Percentiles rank a stretch among this genome's conserved stretches.
Evolutionary conservation across 495 filamentous ascomycete genomes (phyloP).

Genomic region (Annulohypoxylon moriforme): DNA sequence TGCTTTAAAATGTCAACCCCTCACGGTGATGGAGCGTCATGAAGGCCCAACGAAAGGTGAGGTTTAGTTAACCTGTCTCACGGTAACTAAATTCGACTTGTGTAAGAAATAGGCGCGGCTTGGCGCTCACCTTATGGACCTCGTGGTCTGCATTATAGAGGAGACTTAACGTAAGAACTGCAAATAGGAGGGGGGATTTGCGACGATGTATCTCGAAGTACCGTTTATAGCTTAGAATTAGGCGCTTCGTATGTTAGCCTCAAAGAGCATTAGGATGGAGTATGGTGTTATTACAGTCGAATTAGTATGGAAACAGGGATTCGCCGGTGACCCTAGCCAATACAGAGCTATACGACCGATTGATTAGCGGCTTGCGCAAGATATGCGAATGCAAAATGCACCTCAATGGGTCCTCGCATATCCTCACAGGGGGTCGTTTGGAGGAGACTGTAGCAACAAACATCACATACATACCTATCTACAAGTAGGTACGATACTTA

Average conservation of each 20-base stretch:
- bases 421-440: conserved; percentile 6
- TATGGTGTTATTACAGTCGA: conserved; percentile 15
- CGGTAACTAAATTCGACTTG: background rate
- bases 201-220: conserved; percentile 23
- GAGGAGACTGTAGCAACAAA: conserved; percentile 33
- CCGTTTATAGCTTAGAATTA: conserved; percentile 2
- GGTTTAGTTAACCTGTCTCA: background rate
- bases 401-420: conserved; percentile 39
- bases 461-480: conserved; percentile 6
- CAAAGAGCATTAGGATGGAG: conserved; percentile 18
- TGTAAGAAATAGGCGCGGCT: conserved; percentile 7
- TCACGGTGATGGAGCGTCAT: conserved; percentile 6
- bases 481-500: background rate
- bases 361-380: conserved; percentile 36
- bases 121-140: conserved; percentile 4
- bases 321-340: conserved; percentile 26
- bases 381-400: conserved; percentile 44
- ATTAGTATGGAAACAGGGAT: conserved; percentile 24
- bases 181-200: background rate
- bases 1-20: conserved; percentile 3
- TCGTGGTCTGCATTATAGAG: conserved; percentile 1
- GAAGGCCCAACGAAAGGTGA: background rate
- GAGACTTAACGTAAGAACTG: background rate
- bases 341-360: conserved; percentile 37
- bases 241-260: conserved; percentile 30